Evolutionary conservation across 345 rosid species (phyloP).

Genomic region (Luvunga scandens): DNA sequence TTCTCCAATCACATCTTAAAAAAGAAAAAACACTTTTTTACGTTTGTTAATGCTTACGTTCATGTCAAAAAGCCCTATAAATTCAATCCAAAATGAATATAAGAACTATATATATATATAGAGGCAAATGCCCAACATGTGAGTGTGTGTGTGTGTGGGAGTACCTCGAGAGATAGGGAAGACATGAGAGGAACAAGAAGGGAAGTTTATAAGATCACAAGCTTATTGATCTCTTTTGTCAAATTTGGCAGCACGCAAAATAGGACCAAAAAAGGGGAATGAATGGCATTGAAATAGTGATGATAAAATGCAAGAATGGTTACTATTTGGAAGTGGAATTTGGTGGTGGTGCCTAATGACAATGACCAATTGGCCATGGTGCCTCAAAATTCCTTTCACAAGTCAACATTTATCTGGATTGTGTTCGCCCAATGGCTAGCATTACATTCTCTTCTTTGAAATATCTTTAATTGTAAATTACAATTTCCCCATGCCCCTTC

Average conservation of each 20-base stretch:
- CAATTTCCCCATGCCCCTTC: neutral
- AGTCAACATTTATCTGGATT: constrained; percentile 24
- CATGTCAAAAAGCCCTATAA: neutral
- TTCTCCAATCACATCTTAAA: no score
- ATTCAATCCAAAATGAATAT: neutral
- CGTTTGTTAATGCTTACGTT: no score
- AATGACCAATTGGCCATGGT: constrained; percentile 23
- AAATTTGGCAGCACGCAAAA: neutral
- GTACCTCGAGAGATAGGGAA: neutral
- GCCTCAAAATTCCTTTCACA: neutral
- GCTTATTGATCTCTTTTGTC: neutral
- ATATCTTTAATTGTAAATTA: neutral
- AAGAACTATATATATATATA: neutral
- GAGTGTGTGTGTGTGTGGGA: neutral
- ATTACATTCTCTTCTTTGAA: constrained; percentile 3
- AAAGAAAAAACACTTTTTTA: neutral
- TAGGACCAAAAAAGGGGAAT: neutral
- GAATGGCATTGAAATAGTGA: neutral
- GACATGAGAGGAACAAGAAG: neutral
- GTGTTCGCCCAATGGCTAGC: constrained; percentile 37
- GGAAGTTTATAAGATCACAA: neutral
- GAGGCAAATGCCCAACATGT: no score
- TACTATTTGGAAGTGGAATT: neutral
- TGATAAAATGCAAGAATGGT: neutral
- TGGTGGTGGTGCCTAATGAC: constrained; percentile 16